Evolutionary conservation across 495 filamentous ascomycete genomes (phyloP).

Genomic region (Friedmanniomyces endolithicus): DNA sequence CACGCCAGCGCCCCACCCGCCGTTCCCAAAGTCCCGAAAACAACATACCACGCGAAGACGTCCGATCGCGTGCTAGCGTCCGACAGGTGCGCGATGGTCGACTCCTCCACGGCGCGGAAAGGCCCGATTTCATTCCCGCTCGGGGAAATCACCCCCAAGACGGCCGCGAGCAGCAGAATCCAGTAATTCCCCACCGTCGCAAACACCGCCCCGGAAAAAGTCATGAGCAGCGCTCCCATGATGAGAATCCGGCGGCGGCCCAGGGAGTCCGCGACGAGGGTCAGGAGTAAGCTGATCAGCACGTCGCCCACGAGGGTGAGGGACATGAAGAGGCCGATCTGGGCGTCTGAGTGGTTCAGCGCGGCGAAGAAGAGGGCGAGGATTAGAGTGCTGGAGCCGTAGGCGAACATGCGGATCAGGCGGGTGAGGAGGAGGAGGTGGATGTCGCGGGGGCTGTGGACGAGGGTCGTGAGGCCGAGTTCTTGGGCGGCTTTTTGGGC

Average conservation of each 20-base stretch:
- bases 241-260: constrained; percentile 55
- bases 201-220: constrained; percentile 54
- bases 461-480: constrained; percentile 39
- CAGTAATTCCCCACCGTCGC: constrained; percentile 56
- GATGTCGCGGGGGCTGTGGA: constrained; percentile 44
- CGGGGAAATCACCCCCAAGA: constrained; percentile 75
- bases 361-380: constrained; percentile 56
- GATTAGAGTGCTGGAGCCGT: constrained; percentile 62
- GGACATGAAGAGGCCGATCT: constrained; percentile 78
- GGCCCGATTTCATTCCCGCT: constrained; percentile 35
- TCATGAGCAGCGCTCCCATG: constrained; percentile 57
- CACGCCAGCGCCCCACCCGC: constrained; percentile 52
- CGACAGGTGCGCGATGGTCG: constrained; percentile 64
- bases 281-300: constrained; percentile 59
- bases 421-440: constrained; percentile 63
- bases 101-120: constrained; percentile 82
- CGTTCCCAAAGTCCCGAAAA: constrained; percentile 52
- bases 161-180: constrained; percentile 56
- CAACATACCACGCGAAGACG: constrained; percentile 71
- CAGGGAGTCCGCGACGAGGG: constrained; percentile 59
- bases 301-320: constrained; percentile 74
- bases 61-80: constrained; percentile 47
- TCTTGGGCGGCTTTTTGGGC: constrained; percentile 9
- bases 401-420: constrained; percentile 69
- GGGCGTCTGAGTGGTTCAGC: constrained; percentile 48